Base-by-base conservation (phyloP, 768 basidiomycete genomes). In the Hericium rajendrae region DNA sequence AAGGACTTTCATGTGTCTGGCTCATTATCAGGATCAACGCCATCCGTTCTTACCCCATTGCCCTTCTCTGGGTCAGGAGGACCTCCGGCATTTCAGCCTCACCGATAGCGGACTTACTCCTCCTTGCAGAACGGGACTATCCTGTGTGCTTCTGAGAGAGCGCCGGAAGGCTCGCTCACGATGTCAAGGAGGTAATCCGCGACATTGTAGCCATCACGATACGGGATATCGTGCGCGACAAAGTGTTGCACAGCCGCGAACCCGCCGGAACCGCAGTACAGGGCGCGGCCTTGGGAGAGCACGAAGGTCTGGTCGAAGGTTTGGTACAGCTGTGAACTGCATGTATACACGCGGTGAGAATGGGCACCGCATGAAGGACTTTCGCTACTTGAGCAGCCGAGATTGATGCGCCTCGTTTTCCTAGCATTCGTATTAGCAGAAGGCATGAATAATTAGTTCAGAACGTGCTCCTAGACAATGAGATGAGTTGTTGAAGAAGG, bases 161-260 rank as follows among this genome's bases (percentile, higher is more conserved):
- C 32, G 68, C 69, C 69, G 13, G 82, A 79, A 0, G 82, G 77
- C 51, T 82, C 81, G 64, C 82, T 86, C 1, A 93, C 93, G 53
- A 97, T 78, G 62, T 97, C 94, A 20, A 97, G 76, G 11, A 97
- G 78, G 65, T 94, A 90, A 68, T 97, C 94, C 0, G 94, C 93
- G 16, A 94, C 80, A 64, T 97, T 97, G 73, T 94, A 94, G 0
- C 91, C 92, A 51, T 83, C 76, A 8, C 81, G 86, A 65, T 84
- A 91, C 10, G 78, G 71, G 61, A 66, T 68, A 56, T 66, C 67
- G 10, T 58, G 66, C 9, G 59, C 54, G 1, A 80, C 74, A 65
- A 94, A 89, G 67, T 88, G 77, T 11, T 81, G 78, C 0, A 78
- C 80, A 0, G 93, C 91, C 0, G 78, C 76, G 56, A 85, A 79